phyloP scores from a whole-genome alignment of 208 protist species.

The Leishmania tropica region DNA sequence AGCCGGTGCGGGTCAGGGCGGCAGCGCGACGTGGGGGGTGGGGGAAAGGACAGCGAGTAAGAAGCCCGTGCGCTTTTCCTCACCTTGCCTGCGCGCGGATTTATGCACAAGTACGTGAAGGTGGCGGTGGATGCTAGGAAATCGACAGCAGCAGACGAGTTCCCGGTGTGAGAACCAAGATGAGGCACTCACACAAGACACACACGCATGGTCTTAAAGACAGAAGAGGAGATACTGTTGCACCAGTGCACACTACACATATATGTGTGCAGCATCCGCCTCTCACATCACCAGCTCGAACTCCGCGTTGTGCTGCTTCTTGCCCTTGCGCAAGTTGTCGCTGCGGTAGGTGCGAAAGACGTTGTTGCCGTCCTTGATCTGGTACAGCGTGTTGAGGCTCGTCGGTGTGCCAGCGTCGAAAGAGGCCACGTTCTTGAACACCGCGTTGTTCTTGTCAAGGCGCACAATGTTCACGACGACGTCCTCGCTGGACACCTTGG shows the following conservation, averaged over 20 bases:
- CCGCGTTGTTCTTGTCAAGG: slow-evolving; percentile 31
- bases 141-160: neutral
- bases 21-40: neutral
- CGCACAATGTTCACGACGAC: slow-evolving; percentile 40
- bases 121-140: neutral
- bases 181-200: neutral
- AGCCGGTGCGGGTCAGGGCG: neutral
- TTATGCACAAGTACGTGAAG: neutral
- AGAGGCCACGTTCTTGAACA: slow-evolving; percentile 41
- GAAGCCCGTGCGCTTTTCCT: neutral
- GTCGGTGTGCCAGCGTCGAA: slow-evolving; percentile 38
- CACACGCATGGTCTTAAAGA: neutral
- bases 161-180: neutral
- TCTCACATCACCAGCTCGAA: slow-evolving; percentile 28
- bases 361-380: slow-evolving; percentile 32
- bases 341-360: slow-evolving; percentile 40
- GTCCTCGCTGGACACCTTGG: slow-evolving; percentile 22
- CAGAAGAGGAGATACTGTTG: neutral
- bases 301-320: slow-evolving; percentile 41
- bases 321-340: slow-evolving; percentile 38
- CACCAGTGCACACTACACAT: neutral
- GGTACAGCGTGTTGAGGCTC: slow-evolving; percentile 39
- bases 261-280: neutral
- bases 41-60: neutral
- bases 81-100: neutral